phyloP scores from a whole-genome alignment of 805 yeast species.

The Wickerhamiella occidentalis region DNA sequence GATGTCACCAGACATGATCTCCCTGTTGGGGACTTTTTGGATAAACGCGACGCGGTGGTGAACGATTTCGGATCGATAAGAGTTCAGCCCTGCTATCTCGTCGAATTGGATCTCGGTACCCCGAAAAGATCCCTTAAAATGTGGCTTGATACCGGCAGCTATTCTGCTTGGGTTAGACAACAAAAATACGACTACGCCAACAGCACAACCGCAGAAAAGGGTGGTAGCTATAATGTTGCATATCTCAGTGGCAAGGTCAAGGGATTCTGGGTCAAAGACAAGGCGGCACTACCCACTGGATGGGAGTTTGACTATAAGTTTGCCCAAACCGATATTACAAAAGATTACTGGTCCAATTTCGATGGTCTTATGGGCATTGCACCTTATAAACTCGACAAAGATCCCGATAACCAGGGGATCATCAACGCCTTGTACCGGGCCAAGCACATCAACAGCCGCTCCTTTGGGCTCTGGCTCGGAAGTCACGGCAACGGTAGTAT shows the following conservation, averaged over 20 bases:
- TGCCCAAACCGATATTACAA: neutral
- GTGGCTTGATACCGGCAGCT: neutral
- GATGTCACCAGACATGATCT: neutral
- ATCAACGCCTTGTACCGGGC: neutral
- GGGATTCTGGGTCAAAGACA: neutral
- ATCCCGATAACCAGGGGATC: neutral
- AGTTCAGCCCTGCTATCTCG: neutral
- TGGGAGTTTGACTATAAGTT: neutral
- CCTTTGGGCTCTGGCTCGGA: neutral
- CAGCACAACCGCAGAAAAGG: neutral
- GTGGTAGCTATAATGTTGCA: neutral
- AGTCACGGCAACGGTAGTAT: slow-evolving; percentile 25
- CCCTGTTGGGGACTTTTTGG: neutral
- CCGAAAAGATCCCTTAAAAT: neutral
- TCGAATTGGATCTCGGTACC: neutral
- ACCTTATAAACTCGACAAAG: neutral
- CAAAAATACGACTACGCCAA: neutral
- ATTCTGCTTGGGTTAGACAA: neutral
- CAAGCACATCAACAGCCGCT: neutral
- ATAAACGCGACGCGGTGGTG: neutral
- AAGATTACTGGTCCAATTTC: neutral
- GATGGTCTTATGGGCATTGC: neutral
- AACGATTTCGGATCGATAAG: neutral
- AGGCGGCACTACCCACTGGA: neutral
- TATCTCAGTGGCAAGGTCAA: neutral